Percentiles rank a stretch among this genome's conserved stretches.
These are phyloP conservation scores for Cryptosporidium bovis DNA, from an alignment of 169 alveolate genomes.

Conservation along the genomic window DNA sequence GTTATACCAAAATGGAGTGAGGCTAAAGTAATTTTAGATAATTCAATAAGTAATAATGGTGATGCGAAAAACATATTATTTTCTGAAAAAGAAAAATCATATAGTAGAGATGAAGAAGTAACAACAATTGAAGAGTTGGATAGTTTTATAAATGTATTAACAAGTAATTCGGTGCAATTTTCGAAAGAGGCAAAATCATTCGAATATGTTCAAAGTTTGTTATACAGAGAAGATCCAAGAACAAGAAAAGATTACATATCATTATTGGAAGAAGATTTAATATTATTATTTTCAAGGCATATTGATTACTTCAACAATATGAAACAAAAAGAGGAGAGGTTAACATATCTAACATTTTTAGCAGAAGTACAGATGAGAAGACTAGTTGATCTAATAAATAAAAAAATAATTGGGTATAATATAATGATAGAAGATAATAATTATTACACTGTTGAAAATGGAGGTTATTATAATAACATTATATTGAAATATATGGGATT, in stretches of 20 bases:
- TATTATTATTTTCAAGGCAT: slow-evolving; percentile 28
- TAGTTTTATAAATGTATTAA: slow-evolving; percentile 7
- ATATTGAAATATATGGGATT: slow-evolving; percentile 20
- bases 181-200: slow-evolving; percentile 26
- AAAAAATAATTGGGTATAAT: not conserved
- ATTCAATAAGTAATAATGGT: not conserved
- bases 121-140: slow-evolving; percentile 58
- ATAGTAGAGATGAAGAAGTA: slow-evolving; percentile 9
- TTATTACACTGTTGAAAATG: slow-evolving; percentile 4
- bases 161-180: slow-evolving; percentile 12
- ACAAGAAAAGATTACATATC: slow-evolving; percentile 32
- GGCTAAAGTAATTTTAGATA: slow-evolving; percentile 1
- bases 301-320: slow-evolving; percentile 21
- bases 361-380: slow-evolving; percentile 58
- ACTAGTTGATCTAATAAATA: slow-evolving; percentile 19
- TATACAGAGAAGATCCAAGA: slow-evolving; percentile 49
- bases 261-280: slow-evolving; percentile 35
- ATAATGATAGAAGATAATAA: not conserved
- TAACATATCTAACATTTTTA: slow-evolving; percentile 18
- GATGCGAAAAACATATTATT: not conserved
- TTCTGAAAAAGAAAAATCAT: slow-evolving; percentile 9
- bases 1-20: slow-evolving; percentile 51
- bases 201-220: slow-evolving; percentile 31
- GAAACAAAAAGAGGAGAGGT: slow-evolving; percentile 55
- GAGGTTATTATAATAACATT: not conserved